Conservation (phyloP, 129 eudicot genomes). For the Centella asiatica region DNA sequence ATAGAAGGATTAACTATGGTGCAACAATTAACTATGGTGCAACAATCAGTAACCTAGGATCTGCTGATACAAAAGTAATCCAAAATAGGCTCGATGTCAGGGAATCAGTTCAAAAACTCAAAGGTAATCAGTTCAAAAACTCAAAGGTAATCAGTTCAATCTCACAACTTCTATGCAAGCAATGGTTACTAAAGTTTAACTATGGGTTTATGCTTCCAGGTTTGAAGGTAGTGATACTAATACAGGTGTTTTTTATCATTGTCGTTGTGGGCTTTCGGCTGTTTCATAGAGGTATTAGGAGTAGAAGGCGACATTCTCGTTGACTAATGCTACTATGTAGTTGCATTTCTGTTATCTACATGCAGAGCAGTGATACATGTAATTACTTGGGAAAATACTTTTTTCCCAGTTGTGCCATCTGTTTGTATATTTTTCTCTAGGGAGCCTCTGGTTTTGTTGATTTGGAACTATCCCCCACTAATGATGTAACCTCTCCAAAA, state of each 20-base stretch:
- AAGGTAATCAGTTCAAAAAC: slow-evolving; percentile 31
- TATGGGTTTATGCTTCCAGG: slow-evolving; percentile 38
- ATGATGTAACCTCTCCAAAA: no score
- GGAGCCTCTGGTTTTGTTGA: no score
- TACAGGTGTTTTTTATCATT: slow-evolving; percentile 50
- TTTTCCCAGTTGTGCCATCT: no score
- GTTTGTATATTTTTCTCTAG: no score
- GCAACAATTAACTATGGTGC: slow-evolving; percentile 31
- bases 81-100: slow-evolving; percentile 20
- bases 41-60: slow-evolving; percentile 10
- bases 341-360: neutral
- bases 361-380: no score
- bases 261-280: slow-evolving; percentile 33
- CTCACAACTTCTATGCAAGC: neutral
- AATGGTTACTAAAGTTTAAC: neutral
- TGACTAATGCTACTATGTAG: slow-evolving; percentile 4
- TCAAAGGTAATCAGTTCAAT: slow-evolving; percentile 21
- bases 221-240: slow-evolving; percentile 47
- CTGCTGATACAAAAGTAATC: slow-evolving; percentile 25
- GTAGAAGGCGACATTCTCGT: slow-evolving; percentile 53
- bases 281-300: slow-evolving; percentile 37
- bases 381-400: no score
- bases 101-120: slow-evolving; percentile 43
- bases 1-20: slow-evolving; percentile 30
- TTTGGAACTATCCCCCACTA: no score